Evolutionary conservation across 176 grass and related monocot species (phyloP).

Genomic region (Neostapfia colusana): DNA sequence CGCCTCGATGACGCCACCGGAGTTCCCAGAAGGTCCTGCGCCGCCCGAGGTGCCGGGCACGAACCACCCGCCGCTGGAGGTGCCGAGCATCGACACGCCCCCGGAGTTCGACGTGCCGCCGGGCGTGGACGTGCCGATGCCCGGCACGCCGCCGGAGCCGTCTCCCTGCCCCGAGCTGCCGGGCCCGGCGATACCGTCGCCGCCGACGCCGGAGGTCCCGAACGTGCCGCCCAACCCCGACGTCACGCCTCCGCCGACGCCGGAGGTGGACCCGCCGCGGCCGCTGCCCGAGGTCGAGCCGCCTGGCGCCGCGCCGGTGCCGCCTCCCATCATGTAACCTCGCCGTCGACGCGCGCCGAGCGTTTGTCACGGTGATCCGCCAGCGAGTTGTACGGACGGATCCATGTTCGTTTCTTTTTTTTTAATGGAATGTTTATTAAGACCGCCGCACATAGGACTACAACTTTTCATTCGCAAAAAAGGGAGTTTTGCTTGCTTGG

Average conservation of each 20-base stretch:
- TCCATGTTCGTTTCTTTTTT: too few species aligned
- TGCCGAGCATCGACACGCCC: slow-evolving; percentile 52
- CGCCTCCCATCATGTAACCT: slow-evolving; percentile 16
- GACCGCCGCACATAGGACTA: too few species aligned
- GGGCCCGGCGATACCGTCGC: slow-evolving; percentile 54
- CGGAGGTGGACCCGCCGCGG: slow-evolving; percentile 21
- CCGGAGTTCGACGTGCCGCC: slow-evolving; percentile 57
- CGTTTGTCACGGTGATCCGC: too few species aligned
- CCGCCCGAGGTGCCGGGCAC: slow-evolving; percentile 30
- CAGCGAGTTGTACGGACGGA: too few species aligned
- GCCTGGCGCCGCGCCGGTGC: slow-evolving; percentile 26
- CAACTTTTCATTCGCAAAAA: too few species aligned
- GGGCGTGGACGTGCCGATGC: slow-evolving; percentile 40
- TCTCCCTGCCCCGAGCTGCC: slow-evolving; percentile 51
- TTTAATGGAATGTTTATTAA: too few species aligned
- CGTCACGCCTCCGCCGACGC: slow-evolving; percentile 23
- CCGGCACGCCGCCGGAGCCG: slow-evolving; percentile 25
- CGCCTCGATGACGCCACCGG: slow-evolving; percentile 22
- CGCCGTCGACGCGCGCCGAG: too few species aligned
- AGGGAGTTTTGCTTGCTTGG: too few species aligned
- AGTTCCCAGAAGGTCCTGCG: slow-evolving; percentile 17
- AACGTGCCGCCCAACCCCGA: slow-evolving; percentile 47
- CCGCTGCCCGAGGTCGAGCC: background rate
- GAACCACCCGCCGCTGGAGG: slow-evolving; percentile 24
- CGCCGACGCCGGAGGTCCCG: slow-evolving; percentile 58